phyloP scores from a whole-genome alignment of 1,284 basidiomycete species.

The Malassezia sympodialis region DNA sequence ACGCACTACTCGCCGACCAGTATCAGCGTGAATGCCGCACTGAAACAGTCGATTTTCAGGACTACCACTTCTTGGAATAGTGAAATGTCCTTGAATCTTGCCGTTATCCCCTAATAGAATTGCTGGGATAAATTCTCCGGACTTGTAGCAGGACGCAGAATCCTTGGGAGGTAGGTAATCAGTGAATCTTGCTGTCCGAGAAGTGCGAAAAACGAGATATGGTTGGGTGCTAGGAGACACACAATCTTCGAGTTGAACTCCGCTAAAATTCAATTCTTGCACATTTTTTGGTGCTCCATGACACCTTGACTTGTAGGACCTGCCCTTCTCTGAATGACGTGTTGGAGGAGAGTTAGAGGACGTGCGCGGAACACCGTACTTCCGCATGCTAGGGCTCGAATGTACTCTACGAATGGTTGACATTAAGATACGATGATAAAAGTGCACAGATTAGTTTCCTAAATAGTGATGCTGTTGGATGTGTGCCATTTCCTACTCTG shows the following conservation, averaged over 20 bases:
- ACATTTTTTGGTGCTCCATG: background rate
- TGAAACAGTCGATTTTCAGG: background rate
- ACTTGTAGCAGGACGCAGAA: background rate
- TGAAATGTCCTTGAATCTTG: background rate
- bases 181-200: background rate
- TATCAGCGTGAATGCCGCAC: background rate
- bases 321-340: background rate
- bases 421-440: background rate
- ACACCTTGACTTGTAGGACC: background rate
- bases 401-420: background rate
- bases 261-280: too few relatives aligned
- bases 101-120: background rate
- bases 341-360: background rate
- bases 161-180: background rate
- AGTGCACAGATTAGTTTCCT: background rate
- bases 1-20: background rate
- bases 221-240: background rate
- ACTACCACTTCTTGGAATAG: background rate
- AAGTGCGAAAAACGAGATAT: background rate
- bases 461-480: background rate
- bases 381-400: background rate
- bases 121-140: background rate
- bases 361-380: background rate
- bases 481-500: background rate
- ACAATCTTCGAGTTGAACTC: background rate